A percentile compares a stretch with the other conserved stretches of the same genome.
Conservation (phyloP, 805 yeast genomes). For the Pichia cabralensis region DNA sequence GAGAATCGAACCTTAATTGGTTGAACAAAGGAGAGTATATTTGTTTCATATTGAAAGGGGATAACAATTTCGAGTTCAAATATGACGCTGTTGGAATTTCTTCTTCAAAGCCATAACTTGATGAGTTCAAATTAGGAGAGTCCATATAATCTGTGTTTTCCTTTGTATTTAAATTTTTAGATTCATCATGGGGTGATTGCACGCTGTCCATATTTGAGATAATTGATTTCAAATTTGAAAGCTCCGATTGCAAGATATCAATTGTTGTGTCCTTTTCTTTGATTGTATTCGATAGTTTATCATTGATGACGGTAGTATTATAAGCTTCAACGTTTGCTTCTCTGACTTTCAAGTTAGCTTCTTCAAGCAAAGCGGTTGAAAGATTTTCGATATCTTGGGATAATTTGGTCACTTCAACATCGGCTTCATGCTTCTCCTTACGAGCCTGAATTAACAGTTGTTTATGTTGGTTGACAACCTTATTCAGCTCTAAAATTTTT, state of each 20-base stretch:
- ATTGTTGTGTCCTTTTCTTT: constrained; percentile 63
- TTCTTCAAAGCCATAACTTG: too few species aligned
- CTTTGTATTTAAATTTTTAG: too few species aligned
- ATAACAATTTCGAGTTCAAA: constrained; percentile 12
- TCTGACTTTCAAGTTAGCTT: constrained; percentile 79
- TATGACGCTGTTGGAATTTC: constrained; percentile 8
- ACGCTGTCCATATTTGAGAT: constrained; percentile 31
- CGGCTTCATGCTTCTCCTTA: constrained; percentile 11
- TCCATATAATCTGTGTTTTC: too few species aligned
- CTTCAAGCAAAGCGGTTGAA: constrained; percentile 66
- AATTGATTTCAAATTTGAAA: constrained; percentile 52
- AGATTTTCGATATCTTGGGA: constrained; percentile 64
- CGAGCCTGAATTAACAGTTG: constrained; percentile 13
- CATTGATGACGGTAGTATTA: constrained; percentile 48
- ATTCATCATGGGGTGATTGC: too few species aligned
- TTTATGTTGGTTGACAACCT: constrained; percentile 17
- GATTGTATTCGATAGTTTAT: constrained; percentile 41
- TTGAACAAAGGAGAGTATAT: constrained; percentile 25
- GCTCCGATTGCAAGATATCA: constrained; percentile 55
- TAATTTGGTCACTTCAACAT: constrained; percentile 4
- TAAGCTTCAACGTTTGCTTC: constrained; percentile 63
- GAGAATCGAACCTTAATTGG: constrained; percentile 34
- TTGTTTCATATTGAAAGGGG: constrained; percentile 16
- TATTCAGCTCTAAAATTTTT: constrained; percentile 25
- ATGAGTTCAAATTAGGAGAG: too few species aligned